Conservation (phyloP, 495 filamentous ascomycete species). For the Lasiosphaeria miniovina region DNA sequence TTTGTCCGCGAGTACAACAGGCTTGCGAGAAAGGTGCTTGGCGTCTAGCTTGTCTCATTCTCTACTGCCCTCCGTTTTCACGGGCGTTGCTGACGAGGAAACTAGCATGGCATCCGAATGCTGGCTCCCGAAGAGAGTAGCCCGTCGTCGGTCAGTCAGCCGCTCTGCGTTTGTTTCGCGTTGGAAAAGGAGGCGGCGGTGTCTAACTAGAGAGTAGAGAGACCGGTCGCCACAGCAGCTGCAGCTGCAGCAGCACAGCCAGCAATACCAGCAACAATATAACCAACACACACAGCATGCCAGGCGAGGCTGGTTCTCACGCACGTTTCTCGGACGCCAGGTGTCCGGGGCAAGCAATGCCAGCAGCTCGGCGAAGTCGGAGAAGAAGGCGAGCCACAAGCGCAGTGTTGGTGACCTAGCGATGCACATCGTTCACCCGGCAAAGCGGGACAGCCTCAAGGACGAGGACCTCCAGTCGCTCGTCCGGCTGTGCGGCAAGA, state of each 20-base stretch:
- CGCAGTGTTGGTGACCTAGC: slow-evolving; percentile 51
- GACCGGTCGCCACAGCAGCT: slow-evolving; percentile 10
- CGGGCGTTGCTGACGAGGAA: slow-evolving; percentile 9
- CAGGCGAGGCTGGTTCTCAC: slow-evolving; percentile 33
- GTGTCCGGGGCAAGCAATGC: slow-evolving; percentile 23
- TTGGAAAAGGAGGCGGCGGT: no score
- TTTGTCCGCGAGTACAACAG: slow-evolving; percentile 55
- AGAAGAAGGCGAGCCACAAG: slow-evolving; percentile 35
- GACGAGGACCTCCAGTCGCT: slow-evolving; percentile 61
- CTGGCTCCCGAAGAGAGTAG: slow-evolving; percentile 29
- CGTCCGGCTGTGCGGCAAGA: slow-evolving; percentile 70
- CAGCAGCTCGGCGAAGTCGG: slow-evolving; percentile 27
- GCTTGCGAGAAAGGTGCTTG: slow-evolving; percentile 47
- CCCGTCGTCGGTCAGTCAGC: slow-evolving; percentile 15
- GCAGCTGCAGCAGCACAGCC: slow-evolving; percentile 1
- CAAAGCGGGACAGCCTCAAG: slow-evolving; percentile 55
- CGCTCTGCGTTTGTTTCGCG: neutral
- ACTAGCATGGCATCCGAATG: slow-evolving; percentile 40
- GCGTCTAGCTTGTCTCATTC: neutral
- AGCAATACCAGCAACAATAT: neutral
- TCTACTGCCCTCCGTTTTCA: neutral
- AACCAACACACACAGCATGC: slow-evolving; percentile 1
- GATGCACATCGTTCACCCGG: slow-evolving; percentile 43
- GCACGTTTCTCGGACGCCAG: slow-evolving; percentile 29
- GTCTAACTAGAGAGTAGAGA: slow-evolving; percentile 16